A percentile compares a stretch with the other conserved stretches of the same genome.
Conservation (phyloP, 2,329 filamentous ascomycete genomes). For the Didymella lethalis region DNA sequence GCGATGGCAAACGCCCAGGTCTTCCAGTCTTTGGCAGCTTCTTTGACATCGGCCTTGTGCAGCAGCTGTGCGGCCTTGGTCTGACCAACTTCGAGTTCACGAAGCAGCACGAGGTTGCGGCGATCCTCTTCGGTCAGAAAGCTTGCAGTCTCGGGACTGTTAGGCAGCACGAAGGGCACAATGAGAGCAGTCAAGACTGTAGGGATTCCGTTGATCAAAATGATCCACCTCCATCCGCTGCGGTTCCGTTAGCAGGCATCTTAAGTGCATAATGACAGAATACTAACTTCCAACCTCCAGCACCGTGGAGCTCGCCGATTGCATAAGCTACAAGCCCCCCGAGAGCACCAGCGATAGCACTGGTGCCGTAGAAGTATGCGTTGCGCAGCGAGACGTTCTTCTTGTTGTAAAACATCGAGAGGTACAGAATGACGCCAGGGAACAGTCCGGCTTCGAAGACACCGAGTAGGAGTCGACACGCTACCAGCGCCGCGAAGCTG, state of each 20-base stretch:
- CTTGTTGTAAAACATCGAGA: constrained; percentile 41
- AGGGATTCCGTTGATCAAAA: constrained; percentile 43
- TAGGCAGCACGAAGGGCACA: constrained; percentile 61
- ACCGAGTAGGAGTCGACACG: constrained; percentile 40
- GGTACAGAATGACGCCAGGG: constrained; percentile 38
- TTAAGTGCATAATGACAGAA: background rate
- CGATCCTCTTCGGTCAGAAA: constrained; percentile 41
- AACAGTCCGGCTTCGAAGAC: constrained; percentile 41
- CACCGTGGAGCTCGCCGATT: constrained; percentile 37
- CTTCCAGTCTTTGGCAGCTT: constrained; percentile 53
- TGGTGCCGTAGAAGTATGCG: constrained; percentile 63
- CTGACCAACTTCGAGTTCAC: constrained; percentile 53
- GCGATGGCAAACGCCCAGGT: constrained; percentile 53
- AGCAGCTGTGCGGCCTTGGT: constrained; percentile 57
- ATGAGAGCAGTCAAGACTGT: constrained; percentile 50
- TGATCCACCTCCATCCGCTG: constrained; percentile 43
- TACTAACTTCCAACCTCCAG: constrained; percentile 26
- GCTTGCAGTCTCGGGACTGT: constrained; percentile 53
- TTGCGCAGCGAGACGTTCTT: constrained; percentile 59
- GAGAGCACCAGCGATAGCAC: constrained; percentile 63
- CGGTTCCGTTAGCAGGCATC: background rate
- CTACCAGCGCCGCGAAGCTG: constrained; percentile 38
- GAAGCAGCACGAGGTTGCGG: constrained; percentile 28
- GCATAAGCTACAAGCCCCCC: constrained; percentile 50
- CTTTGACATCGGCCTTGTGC: constrained; percentile 57